Conservation (phyloP, 2,329 filamentous ascomycete species). For the Alternaria triticina region DNA sequence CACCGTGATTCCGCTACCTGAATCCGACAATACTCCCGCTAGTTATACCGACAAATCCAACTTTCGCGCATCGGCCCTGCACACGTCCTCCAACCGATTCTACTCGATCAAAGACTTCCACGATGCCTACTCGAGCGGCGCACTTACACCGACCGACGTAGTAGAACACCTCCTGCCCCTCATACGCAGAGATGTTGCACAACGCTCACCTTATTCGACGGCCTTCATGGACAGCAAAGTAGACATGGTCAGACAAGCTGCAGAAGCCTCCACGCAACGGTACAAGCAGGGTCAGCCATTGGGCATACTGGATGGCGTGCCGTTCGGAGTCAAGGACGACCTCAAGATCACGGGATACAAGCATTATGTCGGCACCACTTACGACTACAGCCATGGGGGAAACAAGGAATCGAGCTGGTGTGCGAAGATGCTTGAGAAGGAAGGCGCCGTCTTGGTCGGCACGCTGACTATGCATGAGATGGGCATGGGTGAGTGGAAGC, state of each 20-base stretch:
- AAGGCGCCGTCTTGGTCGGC: conserved; percentile 76
- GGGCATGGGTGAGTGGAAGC: conserved; percentile 63
- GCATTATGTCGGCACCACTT: conserved; percentile 68
- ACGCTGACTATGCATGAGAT: conserved; percentile 84
- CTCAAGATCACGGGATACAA: conserved; percentile 73
- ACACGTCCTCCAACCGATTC: conserved; percentile 38
- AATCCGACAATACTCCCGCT: conserved; percentile 21
- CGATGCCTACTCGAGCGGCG: conserved; percentile 72
- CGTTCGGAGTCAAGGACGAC: conserved; percentile 85
- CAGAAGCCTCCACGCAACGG: conserved; percentile 73
- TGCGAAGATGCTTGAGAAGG: conserved; percentile 72
- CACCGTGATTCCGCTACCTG: conserved; percentile 58
- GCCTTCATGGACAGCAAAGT: conserved; percentile 75
- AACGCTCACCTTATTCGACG: conserved; percentile 67
- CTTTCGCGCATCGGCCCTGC: conserved; percentile 24
- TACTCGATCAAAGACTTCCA: conserved; percentile 77
- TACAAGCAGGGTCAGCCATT: conserved; percentile 71
- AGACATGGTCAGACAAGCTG: conserved; percentile 69
- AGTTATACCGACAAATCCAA: conserved; percentile 27
- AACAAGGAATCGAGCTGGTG: conserved; percentile 70
- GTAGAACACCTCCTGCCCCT: conserved; percentile 73
- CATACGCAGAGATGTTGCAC: conserved; percentile 65
- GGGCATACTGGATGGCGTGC: conserved; percentile 79
- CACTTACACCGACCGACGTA: conserved; percentile 74
- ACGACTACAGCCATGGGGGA: conserved; percentile 60